Percentiles rank a stretch among this genome's conserved stretches.
Conservation (phyloP, 441 rosid species). For the Breynia disticha region DNA sequence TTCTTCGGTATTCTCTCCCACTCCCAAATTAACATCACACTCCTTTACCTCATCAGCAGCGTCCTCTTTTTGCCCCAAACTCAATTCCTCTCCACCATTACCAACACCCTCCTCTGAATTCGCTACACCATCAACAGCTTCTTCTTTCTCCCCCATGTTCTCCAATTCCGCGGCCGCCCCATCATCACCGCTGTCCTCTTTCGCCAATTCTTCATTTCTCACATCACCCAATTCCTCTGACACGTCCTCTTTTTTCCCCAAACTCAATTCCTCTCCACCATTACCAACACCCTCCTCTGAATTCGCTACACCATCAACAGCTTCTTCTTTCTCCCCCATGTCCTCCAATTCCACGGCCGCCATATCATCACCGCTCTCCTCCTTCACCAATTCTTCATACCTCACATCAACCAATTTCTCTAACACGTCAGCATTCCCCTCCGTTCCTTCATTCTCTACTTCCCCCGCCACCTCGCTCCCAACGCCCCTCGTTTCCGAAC, state of each 20-base stretch:
- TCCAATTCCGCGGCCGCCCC: slow-evolving; percentile 5
- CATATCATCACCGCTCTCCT: too few species aligned
- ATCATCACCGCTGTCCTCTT: slow-evolving; percentile 11
- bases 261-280: background rate
- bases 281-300: slow-evolving; percentile 4
- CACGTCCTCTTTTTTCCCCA: slow-evolving; percentile 10
- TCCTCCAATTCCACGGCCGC: background rate
- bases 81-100: slow-evolving; percentile 5
- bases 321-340: slow-evolving; percentile 2
- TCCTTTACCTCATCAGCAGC: slow-evolving; percentile 13
- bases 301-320: background rate
- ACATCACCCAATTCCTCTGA: background rate
- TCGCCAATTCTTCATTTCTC: slow-evolving; percentile 2
- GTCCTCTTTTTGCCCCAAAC: background rate
- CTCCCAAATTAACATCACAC: too few species aligned
- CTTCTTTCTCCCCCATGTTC: slow-evolving; percentile 5
- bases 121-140: slow-evolving; percentile 17
- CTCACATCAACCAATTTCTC: slow-evolving; percentile 7
- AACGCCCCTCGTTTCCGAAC: background rate
- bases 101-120: slow-evolving; percentile 13
- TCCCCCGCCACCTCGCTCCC: background rate
- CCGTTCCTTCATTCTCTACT: slow-evolving; percentile 13
- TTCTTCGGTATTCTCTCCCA: slow-evolving; percentile 10
- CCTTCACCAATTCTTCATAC: slow-evolving; percentile 4
- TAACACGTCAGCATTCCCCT: slow-evolving; percentile 7